Conservation (phyloP, 208 protist species). For the Leishmania martiniquensis region DNA sequence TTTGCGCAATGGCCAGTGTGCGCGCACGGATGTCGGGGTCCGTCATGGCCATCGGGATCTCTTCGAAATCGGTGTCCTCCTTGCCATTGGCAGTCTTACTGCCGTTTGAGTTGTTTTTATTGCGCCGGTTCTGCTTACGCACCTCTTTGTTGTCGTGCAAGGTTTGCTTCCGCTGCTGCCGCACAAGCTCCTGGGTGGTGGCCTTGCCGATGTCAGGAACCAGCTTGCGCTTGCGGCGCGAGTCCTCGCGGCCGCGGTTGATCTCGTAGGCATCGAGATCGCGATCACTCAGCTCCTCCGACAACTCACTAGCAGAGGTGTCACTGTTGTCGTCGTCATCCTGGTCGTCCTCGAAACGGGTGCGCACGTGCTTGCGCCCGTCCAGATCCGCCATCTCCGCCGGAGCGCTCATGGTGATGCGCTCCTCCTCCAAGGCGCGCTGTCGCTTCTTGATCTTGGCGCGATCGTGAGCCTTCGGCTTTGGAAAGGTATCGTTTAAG, state of each 20-base stretch:
- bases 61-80: constrained; percentile 82
- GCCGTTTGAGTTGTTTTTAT: constrained; percentile 54
- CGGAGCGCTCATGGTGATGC: constrained; percentile 61
- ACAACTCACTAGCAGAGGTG: constrained; percentile 31
- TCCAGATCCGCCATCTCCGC: constrained; percentile 36
- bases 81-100: constrained; percentile 53
- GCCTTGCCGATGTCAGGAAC: constrained; percentile 74
- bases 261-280: constrained; percentile 60
- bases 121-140: constrained; percentile 67
- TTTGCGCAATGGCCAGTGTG: constrained; percentile 87
- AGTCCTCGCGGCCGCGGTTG: constrained; percentile 67
- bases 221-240: constrained; percentile 70
- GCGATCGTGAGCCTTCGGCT: constrained; percentile 45
- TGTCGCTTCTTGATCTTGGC: constrained; percentile 42
- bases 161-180: constrained; percentile 83
- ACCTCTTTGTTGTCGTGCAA: constrained; percentile 80
- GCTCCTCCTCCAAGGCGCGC: constrained; percentile 77
- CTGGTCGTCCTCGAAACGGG: constrained; percentile 42
- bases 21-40: constrained; percentile 86
- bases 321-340: constrained; percentile 39
- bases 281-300: constrained; percentile 47
- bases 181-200: constrained; percentile 83
- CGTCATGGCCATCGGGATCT: constrained; percentile 85
- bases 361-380: constrained; percentile 60
- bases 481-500: constrained; percentile 85